Evolutionary conservation across 179 eudicot genomes (phyloP).

Genomic region (Silene coronaria): DNA sequence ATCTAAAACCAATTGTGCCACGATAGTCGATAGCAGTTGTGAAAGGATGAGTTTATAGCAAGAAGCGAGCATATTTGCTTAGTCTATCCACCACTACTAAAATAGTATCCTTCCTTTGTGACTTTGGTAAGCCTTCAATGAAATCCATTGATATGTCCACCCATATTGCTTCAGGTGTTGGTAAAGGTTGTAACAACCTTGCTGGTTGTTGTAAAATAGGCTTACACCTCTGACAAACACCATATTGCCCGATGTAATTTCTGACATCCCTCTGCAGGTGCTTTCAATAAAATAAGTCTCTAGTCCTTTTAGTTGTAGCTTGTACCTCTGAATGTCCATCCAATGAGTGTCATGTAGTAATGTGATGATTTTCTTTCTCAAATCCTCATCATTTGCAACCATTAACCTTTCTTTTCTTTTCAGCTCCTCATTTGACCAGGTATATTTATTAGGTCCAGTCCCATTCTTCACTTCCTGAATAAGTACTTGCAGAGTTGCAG

Average conservation of each 20-base stretch:
- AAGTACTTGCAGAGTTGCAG: neutral
- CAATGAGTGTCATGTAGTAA: neutral
- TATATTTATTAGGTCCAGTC: neutral
- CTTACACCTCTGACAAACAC: neutral
- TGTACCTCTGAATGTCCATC: neutral
- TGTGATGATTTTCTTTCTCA: neutral
- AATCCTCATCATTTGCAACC: neutral
- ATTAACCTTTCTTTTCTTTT: neutral
- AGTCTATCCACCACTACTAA: neutral
- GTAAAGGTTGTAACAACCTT: neutral
- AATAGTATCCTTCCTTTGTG: neutral
- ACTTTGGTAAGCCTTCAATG: no score
- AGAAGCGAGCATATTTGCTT: neutral
- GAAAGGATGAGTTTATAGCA: neutral
- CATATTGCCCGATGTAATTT: neutral
- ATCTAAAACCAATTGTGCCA: neutral
- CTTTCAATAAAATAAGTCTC: neutral
- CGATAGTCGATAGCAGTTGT: neutral
- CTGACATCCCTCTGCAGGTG: neutral
- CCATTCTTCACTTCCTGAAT: neutral
- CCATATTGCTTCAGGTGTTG: neutral
- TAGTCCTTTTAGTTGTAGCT: neutral
- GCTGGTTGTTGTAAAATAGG: neutral
- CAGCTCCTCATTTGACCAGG: neutral
- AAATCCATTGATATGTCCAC: no score